Conservation (phyloP, 1,284 basidiomycete species). For the Marasmius oreades region DNA sequence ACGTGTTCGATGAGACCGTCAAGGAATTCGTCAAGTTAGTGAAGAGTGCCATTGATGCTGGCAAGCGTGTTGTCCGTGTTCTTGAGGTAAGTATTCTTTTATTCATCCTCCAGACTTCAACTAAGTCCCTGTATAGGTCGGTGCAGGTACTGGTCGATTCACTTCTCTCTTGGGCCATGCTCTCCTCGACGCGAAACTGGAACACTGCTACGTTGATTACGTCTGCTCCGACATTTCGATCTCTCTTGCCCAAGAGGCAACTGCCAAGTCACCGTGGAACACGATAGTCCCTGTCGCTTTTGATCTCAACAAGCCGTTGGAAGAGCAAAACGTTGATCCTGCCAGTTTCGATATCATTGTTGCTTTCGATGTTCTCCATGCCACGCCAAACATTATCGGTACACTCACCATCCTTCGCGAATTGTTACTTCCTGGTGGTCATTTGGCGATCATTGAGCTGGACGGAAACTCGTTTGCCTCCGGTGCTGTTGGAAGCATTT, state of each 20-base stretch:
- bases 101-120: not conserved
- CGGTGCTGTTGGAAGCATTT: not conserved
- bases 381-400: slow-evolving; percentile 10
- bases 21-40: slow-evolving; percentile 16
- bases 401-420: slow-evolving; percentile 13
- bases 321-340: slow-evolving; percentile 17
- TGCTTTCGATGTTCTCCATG: slow-evolving; percentile 21
- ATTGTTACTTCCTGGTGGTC: slow-evolving; percentile 20
- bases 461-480: not conserved
- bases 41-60: slow-evolving; percentile 8
- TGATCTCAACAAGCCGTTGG: slow-evolving; percentile 17
- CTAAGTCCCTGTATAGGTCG: not conserved
- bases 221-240: slow-evolving; percentile 20
- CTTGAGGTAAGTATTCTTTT: slow-evolving; percentile 18
- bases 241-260: slow-evolving; percentile 18
- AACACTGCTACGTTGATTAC: slow-evolving; percentile 20
- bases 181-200: slow-evolving; percentile 14
- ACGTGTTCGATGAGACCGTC: slow-evolving; percentile 16
- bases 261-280: slow-evolving; percentile 16
- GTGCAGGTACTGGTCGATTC: slow-evolving; percentile 19
- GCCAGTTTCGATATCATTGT: slow-evolving; percentile 22
- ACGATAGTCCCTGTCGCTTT: slow-evolving; percentile 18
- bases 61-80: slow-evolving; percentile 21
- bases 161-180: slow-evolving; percentile 19
- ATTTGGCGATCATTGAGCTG: slow-evolving; percentile 7